phyloP scores from a whole-genome alignment of 2,329 filamentous ascomycete genomes.

The Purpureocillium lavendulum region DNA sequence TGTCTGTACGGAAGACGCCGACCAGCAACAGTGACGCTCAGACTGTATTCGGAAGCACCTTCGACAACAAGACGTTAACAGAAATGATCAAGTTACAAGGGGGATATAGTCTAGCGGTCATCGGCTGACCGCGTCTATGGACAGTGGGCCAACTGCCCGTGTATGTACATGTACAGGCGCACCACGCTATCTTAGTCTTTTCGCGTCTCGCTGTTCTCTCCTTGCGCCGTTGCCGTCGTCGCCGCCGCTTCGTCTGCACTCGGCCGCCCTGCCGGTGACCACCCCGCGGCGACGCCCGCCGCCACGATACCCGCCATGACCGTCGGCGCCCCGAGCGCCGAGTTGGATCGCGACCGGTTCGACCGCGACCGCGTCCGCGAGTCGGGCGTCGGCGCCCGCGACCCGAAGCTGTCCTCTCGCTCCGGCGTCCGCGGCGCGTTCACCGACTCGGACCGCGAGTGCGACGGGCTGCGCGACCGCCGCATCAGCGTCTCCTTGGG shows the following conservation, averaged over 20 bases:
- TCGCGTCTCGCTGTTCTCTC: slow-evolving; percentile 8
- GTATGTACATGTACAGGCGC: neutral
- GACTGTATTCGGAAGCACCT: too few relatives aligned
- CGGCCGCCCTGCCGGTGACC: slow-evolving; percentile 59
- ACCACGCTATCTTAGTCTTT: slow-evolving; percentile 3
- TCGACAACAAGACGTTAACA: too few relatives aligned
- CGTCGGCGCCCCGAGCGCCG: slow-evolving; percentile 63
- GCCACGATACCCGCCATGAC: slow-evolving; percentile 82
- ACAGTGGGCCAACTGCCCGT: too few relatives aligned
- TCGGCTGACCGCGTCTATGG: neutral
- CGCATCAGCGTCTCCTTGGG: slow-evolving; percentile 61
- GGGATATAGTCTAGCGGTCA: neutral
- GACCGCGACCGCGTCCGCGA: slow-evolving; percentile 59
- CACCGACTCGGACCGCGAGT: slow-evolving; percentile 57
- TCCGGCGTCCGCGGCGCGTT: slow-evolving; percentile 54
- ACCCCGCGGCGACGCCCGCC: slow-evolving; percentile 66
- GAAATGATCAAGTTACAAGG: too few relatives aligned
- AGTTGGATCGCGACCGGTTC: slow-evolving; percentile 57
- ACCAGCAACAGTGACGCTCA: too few relatives aligned
- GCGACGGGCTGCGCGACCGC: slow-evolving; percentile 54
- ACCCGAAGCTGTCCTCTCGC: slow-evolving; percentile 42
- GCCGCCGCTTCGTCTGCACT: slow-evolving; percentile 17
- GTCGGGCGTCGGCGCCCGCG: slow-evolving; percentile 46
- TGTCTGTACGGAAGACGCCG: too few relatives aligned
- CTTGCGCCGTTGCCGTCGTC: slow-evolving; percentile 3